Conservation (phyloP, 2,329 filamentous ascomycete species). For the Aspergillus sp. region DNA sequence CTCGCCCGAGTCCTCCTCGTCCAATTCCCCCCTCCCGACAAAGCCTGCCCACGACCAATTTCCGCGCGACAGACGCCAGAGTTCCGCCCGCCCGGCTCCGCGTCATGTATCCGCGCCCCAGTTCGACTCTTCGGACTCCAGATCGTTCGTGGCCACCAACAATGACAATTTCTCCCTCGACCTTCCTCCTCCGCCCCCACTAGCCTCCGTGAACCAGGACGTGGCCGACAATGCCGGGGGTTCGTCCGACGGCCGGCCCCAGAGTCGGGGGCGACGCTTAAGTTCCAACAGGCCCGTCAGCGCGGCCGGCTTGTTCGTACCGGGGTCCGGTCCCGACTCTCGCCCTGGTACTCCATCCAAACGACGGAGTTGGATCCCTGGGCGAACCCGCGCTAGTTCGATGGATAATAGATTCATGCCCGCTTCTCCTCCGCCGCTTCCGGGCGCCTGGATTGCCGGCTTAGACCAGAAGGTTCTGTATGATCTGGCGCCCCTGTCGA, state of each 20-base stretch:
- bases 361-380: slow-evolving; percentile 37
- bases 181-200: slow-evolving; percentile 32
- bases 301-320: slow-evolving; percentile 24
- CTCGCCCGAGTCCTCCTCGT: slow-evolving; percentile 20
- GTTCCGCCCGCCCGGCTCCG: slow-evolving; percentile 20
- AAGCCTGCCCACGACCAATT: slow-evolving; percentile 14
- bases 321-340: slow-evolving; percentile 24
- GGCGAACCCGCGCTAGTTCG: slow-evolving; percentile 26
- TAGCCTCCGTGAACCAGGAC: slow-evolving; percentile 29
- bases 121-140: slow-evolving; percentile 17
- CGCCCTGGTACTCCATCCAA: slow-evolving; percentile 29
- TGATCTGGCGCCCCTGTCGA: slow-evolving; percentile 42
- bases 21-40: slow-evolving; percentile 14
- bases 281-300: slow-evolving; percentile 24
- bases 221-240: slow-evolving; percentile 24
- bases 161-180: slow-evolving; percentile 23
- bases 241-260: slow-evolving; percentile 24
- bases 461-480: slow-evolving; percentile 49
- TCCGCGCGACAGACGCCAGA: slow-evolving; percentile 17
- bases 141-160: slow-evolving; percentile 14
- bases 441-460: slow-evolving; percentile 50
- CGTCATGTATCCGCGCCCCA: slow-evolving; percentile 27
- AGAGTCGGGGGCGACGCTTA: slow-evolving; percentile 29
- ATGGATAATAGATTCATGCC: slow-evolving; percentile 18
- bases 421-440: slow-evolving; percentile 21